Percentiles rank a stretch among this genome's conserved stretches.
Evolutionary conservation across 2,329 filamentous ascomycete genomes (phyloP).

Genomic region (Aspergillus sp.): DNA sequence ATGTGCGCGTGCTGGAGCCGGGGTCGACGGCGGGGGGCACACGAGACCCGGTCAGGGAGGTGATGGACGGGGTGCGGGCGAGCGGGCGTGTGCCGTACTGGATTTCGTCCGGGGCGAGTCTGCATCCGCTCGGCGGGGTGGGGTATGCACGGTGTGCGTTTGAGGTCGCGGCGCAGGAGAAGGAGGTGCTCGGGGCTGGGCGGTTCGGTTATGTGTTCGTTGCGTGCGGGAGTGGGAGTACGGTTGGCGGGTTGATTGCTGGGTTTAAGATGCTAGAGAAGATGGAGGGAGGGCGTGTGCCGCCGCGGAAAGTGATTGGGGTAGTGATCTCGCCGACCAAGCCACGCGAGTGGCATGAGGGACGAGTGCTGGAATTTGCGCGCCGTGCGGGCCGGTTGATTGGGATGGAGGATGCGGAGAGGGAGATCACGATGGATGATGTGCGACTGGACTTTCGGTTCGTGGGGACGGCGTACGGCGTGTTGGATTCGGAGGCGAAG

Average conservation of each 20-base stretch:
- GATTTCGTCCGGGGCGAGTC: slow-evolving; percentile 35
- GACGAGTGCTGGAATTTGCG: slow-evolving; percentile 29
- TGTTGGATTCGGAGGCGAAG: slow-evolving; percentile 26
- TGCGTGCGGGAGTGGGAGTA: slow-evolving; percentile 36
- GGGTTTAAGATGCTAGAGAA: slow-evolving; percentile 33
- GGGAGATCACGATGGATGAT: slow-evolving; percentile 27
- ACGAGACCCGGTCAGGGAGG: slow-evolving; percentile 34
- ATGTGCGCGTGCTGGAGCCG: slow-evolving; percentile 54
- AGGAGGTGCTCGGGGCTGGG: slow-evolving; percentile 14
- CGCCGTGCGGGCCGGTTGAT: slow-evolving; percentile 24
- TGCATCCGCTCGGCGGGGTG: slow-evolving; percentile 32
- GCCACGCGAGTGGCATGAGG: slow-evolving; percentile 26
- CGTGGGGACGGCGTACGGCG: slow-evolving; percentile 30
- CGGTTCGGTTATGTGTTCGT: slow-evolving; percentile 35
- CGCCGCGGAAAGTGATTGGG: slow-evolving; percentile 26
- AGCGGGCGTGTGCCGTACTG: slow-evolving; percentile 26
- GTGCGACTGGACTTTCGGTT: slow-evolving; percentile 32
- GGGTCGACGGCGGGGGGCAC: slow-evolving; percentile 44
- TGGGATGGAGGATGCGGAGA: slow-evolving; percentile 22
- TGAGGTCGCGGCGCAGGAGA: slow-evolving; percentile 30
- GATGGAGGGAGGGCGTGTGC: slow-evolving; percentile 1
- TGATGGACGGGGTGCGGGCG: slow-evolving; percentile 22
- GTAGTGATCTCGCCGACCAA: slow-evolving; percentile 33
- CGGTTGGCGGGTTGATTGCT: slow-evolving; percentile 32
- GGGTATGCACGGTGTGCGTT: slow-evolving; percentile 33